Percentiles rank a stretch among this genome's conserved stretches.
These are phyloP conservation scores for Vigna radiata DNA, from an alignment of 306 rosid species.

Conservation along the genomic window DNA sequence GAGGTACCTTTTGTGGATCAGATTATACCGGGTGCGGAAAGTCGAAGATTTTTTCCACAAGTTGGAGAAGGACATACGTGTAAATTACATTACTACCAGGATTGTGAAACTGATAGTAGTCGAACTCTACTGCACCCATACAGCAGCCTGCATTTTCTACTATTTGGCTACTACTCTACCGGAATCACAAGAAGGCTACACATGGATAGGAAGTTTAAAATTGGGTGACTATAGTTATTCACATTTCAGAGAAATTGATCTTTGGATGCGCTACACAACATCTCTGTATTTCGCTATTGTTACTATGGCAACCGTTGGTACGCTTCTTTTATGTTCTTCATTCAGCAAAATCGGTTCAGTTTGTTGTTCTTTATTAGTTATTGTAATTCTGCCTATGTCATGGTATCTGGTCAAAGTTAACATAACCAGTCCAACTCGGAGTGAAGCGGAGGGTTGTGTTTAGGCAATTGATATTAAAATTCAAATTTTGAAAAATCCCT, in stretches of 20 bases:
- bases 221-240: constrained; percentile 83
- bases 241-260: constrained; percentile 84
- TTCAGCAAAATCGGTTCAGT: not conserved
- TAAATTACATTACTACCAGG: constrained; percentile 80
- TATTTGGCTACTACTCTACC: constrained; percentile 95
- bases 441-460: not conserved
- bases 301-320: constrained; percentile 98
- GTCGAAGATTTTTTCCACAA: constrained; percentile 58
- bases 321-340: constrained; percentile 28
- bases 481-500: not conserved
- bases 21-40: constrained; percentile 80
- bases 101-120: constrained; percentile 82
- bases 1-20: constrained; percentile 89
- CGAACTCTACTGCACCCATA: constrained; percentile 96
- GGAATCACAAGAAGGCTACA: constrained; percentile 80
- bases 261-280: constrained; percentile 88
- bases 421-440: not conserved
- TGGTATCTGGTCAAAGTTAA: constrained; percentile 4
- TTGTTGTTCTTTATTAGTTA: not conserved
- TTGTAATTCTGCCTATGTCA: constrained; percentile 2
- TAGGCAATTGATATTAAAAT: constrained; percentile 5
- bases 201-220: constrained; percentile 96
- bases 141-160: constrained; percentile 98
- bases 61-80: constrained; percentile 90
- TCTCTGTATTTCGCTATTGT: constrained; percentile 93